Evolutionary conservation across 176 grass and related monocot genomes (phyloP).

Genomic region (Areca catechu): DNA sequence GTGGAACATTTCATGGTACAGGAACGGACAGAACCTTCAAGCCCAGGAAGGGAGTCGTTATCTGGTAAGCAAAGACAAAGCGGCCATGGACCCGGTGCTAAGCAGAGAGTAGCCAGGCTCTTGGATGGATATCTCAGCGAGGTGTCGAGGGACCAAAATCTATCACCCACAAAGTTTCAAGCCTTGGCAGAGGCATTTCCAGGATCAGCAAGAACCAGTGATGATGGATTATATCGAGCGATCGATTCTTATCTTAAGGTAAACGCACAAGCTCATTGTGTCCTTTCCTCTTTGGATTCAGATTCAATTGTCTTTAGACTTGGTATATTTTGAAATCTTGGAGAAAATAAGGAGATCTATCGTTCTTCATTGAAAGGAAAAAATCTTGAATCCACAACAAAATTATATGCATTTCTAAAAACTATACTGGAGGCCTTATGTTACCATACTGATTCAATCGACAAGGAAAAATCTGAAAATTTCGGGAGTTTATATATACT

Average conservation of each 20-base stretch:
- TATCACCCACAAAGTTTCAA: conserved; percentile 91
- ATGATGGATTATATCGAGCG: conserved; percentile 88
- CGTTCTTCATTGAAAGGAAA: too few relatives aligned
- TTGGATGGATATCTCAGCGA: conserved; percentile 94
- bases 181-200: conserved; percentile 84
- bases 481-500: too few relatives aligned
- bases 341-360: too few relatives aligned
- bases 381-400: too few relatives aligned
- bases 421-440: too few relatives aligned
- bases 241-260: conserved; percentile 99
- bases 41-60: conserved; percentile 28
- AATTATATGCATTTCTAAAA: too few relatives aligned
- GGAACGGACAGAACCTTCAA: conserved; percentile 59
- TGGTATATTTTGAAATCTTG: too few relatives aligned
- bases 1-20: conserved; percentile 93
- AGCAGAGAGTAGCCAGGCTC: conserved; percentile 66
- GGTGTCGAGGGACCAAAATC: conserved; percentile 81
- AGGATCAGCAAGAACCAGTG: conserved; percentile 64
- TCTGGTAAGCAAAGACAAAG: conserved; percentile 15
- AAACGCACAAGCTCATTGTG: background rate
- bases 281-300: too few relatives aligned
- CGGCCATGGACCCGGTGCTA: conserved; percentile 47
- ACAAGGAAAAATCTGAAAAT: too few relatives aligned
- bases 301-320: too few relatives aligned
- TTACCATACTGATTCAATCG: too few relatives aligned